Conservation (phyloP, 163 green algal genomes). For the Scenedesmus sp. region DNA sequence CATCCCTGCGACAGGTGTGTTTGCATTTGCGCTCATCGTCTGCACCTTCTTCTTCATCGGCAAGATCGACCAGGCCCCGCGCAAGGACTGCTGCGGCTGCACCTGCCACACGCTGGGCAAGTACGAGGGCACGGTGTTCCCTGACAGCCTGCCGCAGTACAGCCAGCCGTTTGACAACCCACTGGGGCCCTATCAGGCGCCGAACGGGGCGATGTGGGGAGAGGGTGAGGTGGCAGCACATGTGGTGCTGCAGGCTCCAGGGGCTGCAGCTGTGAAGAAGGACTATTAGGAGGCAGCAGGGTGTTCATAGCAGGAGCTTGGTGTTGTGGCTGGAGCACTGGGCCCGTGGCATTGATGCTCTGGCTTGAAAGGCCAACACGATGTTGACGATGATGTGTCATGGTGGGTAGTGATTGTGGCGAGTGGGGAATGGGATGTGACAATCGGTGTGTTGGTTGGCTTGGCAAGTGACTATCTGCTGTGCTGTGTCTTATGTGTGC, state of each 20-base stretch:
- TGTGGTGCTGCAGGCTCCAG: not conserved
- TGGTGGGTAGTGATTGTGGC: not conserved
- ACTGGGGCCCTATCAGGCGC: not conserved
- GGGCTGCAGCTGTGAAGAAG: not conserved
- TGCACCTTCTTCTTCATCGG: slow-evolving; percentile 49
- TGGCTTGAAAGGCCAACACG: too few relatives aligned
- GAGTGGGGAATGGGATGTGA: too few relatives aligned
- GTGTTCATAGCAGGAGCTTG: too few relatives aligned
- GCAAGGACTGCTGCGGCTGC: slow-evolving; percentile 54
- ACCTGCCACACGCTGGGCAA: slow-evolving; percentile 46
- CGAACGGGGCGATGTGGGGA: not conserved
- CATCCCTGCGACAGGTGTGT: slow-evolving; percentile 26
- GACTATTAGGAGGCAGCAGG: not conserved
- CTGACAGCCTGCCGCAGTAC: slow-evolving; percentile 33
- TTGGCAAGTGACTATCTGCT: too few relatives aligned
- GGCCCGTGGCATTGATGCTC: too few relatives aligned
- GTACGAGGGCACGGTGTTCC: slow-evolving; percentile 38
- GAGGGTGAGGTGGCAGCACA: not conserved
- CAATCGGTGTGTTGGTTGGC: too few relatives aligned
- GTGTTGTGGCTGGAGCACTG: too few relatives aligned
- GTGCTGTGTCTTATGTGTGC: not conserved
- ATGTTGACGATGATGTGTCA: too few relatives aligned
- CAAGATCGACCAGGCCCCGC: slow-evolving; percentile 44
- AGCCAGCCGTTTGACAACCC: slow-evolving; percentile 9
- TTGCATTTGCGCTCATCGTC: slow-evolving; percentile 51